A percentile compares a stretch with the other conserved stretches of the same genome.
Conservation (phyloP, 1,139 yeast species). For the Suhomyces yuchorum region DNA sequence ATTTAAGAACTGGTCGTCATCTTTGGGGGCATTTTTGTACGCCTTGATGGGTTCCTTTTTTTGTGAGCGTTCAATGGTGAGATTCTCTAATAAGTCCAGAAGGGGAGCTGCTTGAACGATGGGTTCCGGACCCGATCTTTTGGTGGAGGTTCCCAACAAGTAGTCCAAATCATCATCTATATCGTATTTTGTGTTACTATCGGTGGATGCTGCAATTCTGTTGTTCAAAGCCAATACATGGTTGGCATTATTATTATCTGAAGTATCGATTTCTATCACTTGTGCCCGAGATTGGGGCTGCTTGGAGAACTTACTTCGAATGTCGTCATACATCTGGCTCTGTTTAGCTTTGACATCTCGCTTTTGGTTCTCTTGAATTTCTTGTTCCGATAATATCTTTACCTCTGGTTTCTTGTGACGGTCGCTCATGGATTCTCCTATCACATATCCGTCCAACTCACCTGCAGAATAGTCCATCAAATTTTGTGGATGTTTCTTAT, state of each 20-base stretch:
- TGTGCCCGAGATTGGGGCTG: slow-evolving; percentile 13
- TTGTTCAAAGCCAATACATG: slow-evolving; percentile 33
- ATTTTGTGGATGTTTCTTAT: slow-evolving; percentile 25
- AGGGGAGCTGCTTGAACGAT: not conserved
- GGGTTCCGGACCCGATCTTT: not conserved
- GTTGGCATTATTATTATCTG: slow-evolving; percentile 25
- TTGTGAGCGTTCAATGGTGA: not conserved
- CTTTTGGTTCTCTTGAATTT: slow-evolving; percentile 28
- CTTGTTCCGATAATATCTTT: slow-evolving; percentile 30
- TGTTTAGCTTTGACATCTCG: slow-evolving; percentile 31
- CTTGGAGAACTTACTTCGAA: slow-evolving; percentile 32
- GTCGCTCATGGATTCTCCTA: slow-evolving; percentile 30
- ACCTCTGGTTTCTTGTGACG: slow-evolving; percentile 13
- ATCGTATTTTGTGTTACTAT: slow-evolving; percentile 10
- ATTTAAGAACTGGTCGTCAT: slow-evolving; percentile 21
- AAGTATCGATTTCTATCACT: slow-evolving; percentile 44
- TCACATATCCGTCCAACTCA: slow-evolving; percentile 39
- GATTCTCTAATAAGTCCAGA: slow-evolving; percentile 7
- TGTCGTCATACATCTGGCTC: slow-evolving; percentile 30
- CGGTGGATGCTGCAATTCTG: slow-evolving; percentile 19
- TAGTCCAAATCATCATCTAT: slow-evolving; percentile 24
- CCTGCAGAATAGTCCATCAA: slow-evolving; percentile 21
- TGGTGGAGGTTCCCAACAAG: slow-evolving; percentile 17
- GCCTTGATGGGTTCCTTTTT: not conserved
- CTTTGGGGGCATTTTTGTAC: slow-evolving; percentile 2